Percentiles rank a stretch among this genome's conserved stretches.
Conservation (phyloP, 2,329 filamentous ascomycete species). For the Camillea tinctor region DNA sequence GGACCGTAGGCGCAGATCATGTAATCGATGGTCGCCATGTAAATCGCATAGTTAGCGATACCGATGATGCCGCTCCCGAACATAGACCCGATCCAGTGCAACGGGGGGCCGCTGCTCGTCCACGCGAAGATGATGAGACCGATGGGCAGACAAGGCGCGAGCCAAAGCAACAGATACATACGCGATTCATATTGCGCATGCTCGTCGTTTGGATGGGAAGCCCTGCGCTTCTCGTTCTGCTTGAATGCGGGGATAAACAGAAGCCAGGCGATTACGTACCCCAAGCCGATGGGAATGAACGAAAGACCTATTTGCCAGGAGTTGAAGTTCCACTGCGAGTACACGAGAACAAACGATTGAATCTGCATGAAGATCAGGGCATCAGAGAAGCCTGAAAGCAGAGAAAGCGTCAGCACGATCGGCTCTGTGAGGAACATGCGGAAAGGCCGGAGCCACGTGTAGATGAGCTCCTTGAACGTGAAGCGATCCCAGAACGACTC, state of each 20-base stretch:
- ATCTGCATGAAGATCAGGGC: constrained; percentile 68
- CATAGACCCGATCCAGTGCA: constrained; percentile 64
- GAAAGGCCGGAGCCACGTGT: constrained; percentile 61
- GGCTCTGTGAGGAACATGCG: constrained; percentile 64
- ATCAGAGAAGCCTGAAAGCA: constrained; percentile 63
- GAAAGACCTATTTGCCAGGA: constrained; percentile 34
- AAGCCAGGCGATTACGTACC: constrained; percentile 59
- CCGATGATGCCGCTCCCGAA: constrained; percentile 60
- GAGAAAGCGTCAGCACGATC: constrained; percentile 60
- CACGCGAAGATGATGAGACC: constrained; percentile 65
- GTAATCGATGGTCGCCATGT: constrained; percentile 68
- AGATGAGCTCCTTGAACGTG: constrained; percentile 40
- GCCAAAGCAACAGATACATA: constrained; percentile 58
- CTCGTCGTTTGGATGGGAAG: constrained; percentile 46
- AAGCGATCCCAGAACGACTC: constrained; percentile 39
- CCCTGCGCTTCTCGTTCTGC: constrained; percentile 44
- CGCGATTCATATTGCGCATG: constrained; percentile 62
- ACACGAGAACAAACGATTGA: constrained; percentile 60
- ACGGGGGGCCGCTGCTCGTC: constrained; percentile 50
- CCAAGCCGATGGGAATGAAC: constrained; percentile 48
- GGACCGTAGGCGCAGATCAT: constrained; percentile 67
- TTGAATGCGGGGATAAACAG: constrained; percentile 53
- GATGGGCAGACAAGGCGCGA: constrained; percentile 57
- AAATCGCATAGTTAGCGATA: constrained; percentile 63
- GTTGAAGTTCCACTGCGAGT: constrained; percentile 59